Conservation (phyloP, 345 rosid species). For the Eutrema heterophyllum region DNA sequence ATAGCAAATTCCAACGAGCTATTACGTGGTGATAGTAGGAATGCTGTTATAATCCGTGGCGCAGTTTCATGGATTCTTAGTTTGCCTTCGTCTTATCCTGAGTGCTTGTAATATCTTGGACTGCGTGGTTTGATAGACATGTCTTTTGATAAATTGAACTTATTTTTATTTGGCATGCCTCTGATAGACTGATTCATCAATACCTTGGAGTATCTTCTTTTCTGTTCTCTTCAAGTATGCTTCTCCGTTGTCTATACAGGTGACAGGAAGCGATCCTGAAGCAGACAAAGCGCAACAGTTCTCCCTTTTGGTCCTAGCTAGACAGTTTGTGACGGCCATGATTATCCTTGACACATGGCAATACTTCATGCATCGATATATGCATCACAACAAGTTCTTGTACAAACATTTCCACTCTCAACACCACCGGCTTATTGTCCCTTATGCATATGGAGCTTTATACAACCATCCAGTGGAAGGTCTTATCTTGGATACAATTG, state of each 20-base stretch:
- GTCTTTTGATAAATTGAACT: no score
- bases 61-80: no score
- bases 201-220: no score
- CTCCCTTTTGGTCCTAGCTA: slow-evolving; percentile 50
- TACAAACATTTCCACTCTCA: slow-evolving; percentile 76
- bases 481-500: slow-evolving; percentile 68
- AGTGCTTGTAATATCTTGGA: no score
- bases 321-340: slow-evolving; percentile 73
- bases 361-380: slow-evolving; percentile 77
- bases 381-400: slow-evolving; percentile 81
- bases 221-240: no score
- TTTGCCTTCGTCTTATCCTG: no score
- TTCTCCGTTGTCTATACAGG: slow-evolving; percentile 34
- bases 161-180: no score
- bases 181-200: no score
- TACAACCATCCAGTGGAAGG: slow-evolving; percentile 84
- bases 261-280: slow-evolving; percentile 54
- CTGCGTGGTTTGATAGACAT: no score
- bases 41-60: no score
- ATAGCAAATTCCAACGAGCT: no score
- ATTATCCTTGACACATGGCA: slow-evolving; percentile 80
- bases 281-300: slow-evolving; percentile 28
- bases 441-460: slow-evolving; percentile 79
- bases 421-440: slow-evolving; percentile 84
- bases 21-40: no score